Evolutionary conservation across 345 rosid species (phyloP), one percentile per base, ranked within the genome.

Genomic region (Populus simonii): DNA sequence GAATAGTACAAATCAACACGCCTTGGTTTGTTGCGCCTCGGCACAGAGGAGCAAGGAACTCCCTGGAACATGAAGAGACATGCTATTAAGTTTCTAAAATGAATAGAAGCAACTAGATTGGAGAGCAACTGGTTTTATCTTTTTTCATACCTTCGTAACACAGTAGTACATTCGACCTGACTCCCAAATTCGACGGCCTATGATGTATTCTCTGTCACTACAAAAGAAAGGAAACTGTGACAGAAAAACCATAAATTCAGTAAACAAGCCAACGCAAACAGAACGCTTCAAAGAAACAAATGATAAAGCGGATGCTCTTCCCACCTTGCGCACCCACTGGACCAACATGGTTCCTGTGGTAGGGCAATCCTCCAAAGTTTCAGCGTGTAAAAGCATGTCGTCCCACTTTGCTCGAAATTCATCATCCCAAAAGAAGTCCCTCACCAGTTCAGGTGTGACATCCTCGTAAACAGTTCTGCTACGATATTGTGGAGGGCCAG

Each of bases 371-470:
- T 95, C 96, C 77, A 90, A 83, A 10, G 84, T 93, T 67, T 85
- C 61, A 29, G 97, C 86, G 61, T 74, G 76, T 77, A 91, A 27
- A 70, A 95, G 89, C 99, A 95, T 93, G 80, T 92, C 92, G 67
- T 95, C 99, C 99, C 99, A 96, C 74, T 90, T 84, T 57, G 78
- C 7, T 63, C 99, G 88, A 79, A 84, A 93, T 49, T 90, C 92
- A 81, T 96, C 99, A 66, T 96, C 99, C 99, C 98, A 96, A 74
- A 96, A 96, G 90, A 96, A 93, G 80, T 96, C 99, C 76, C 98
- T 92, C 70, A 90, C 88, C 84, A 88, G 66, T 87, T 96, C 98
- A 43, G 99, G 98, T 45, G 90, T 88, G 35, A 92, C 96, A 78
- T 96, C 93, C 80, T 96, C 98, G 79, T 86, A 96, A 69, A 96